Evolutionary conservation across 192 early-diverging fungal species (phyloP).

Genomic region (Podila epigama): DNA sequence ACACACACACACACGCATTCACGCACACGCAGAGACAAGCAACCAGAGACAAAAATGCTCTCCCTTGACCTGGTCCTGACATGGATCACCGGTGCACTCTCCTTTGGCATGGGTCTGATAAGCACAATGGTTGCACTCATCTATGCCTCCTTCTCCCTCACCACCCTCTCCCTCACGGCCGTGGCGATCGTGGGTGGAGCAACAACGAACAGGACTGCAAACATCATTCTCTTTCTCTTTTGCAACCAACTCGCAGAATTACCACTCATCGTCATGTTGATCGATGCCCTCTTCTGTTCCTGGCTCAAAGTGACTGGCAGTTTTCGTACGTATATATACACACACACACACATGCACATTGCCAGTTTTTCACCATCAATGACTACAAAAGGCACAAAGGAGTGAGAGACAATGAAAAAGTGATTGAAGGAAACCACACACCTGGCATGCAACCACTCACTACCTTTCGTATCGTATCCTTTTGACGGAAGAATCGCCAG

Average conservation of each 20-base stretch:
- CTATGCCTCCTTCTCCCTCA: conserved; percentile 24
- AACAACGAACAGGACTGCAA: conserved; percentile 20
- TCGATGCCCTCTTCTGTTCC: conserved; percentile 35
- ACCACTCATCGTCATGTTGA: conserved; percentile 24
- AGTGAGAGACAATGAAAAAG: neutral
- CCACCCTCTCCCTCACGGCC: conserved; percentile 23
- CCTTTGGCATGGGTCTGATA: conserved; percentile 16
- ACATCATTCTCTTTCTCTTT: conserved; percentile 25
- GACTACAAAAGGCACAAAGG: neutral
- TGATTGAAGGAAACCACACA: neutral
- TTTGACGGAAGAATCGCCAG: conserved; percentile 25
- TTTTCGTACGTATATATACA: conserved; percentile 49
- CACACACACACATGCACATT: too few relatives aligned
- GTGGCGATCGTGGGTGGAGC: conserved; percentile 33
- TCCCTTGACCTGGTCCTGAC: neutral
- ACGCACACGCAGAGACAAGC: too few relatives aligned
- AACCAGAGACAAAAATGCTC: too few relatives aligned
- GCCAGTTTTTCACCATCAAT: neutral
- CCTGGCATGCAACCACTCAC: neutral
- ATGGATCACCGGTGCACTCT: too few relatives aligned
- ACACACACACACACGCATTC: too few relatives aligned
- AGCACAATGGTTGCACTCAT: conserved; percentile 26
- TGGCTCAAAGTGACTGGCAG: conserved; percentile 42
- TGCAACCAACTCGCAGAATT: conserved; percentile 30
- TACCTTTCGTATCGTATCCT: neutral